Evolutionary conservation across 495 filamentous ascomycete genomes (phyloP).

Genomic region (Chaetomium tenue): DNA sequence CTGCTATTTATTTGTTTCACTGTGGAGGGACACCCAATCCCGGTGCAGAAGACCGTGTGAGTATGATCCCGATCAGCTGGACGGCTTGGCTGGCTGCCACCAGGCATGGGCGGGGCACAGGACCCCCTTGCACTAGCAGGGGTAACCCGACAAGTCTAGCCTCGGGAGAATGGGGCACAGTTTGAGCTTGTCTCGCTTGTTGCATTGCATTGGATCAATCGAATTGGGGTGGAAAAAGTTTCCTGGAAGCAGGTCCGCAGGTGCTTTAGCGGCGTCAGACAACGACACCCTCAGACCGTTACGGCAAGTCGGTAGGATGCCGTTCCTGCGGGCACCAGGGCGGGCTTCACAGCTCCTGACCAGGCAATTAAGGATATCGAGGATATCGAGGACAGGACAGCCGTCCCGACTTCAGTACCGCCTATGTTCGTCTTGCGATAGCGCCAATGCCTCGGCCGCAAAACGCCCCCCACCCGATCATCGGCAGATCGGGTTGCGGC

Average conservation of each 20-base stretch:
- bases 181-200: conserved; percentile 5
- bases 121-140: conserved; percentile 23
- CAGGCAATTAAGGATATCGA: conserved; percentile 12
- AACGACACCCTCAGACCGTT: neutral
- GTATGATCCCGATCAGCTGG: conserved; percentile 17
- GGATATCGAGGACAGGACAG: neutral
- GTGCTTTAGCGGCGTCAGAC: neutral
- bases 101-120: neutral
- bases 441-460: conserved; percentile 25
- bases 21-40: conserved; percentile 3
- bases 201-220: conserved; percentile 1
- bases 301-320: conserved; percentile 28
- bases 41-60: conserved; percentile 14
- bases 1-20: conserved; percentile 1
- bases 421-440: conserved; percentile 39
- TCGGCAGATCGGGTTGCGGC: conserved; percentile 64
- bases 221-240: neutral
- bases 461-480: conserved; percentile 56
- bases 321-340: conserved; percentile 27
- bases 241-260: neutral
- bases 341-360: conserved; percentile 21
- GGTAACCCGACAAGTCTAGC: neutral
- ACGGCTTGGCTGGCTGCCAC: conserved; percentile 1
- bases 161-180: neutral
- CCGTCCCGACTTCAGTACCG: conserved; percentile 10